phyloP scores from a whole-genome alignment of 306 rosid genomes.

The Prunus padus region DNA sequence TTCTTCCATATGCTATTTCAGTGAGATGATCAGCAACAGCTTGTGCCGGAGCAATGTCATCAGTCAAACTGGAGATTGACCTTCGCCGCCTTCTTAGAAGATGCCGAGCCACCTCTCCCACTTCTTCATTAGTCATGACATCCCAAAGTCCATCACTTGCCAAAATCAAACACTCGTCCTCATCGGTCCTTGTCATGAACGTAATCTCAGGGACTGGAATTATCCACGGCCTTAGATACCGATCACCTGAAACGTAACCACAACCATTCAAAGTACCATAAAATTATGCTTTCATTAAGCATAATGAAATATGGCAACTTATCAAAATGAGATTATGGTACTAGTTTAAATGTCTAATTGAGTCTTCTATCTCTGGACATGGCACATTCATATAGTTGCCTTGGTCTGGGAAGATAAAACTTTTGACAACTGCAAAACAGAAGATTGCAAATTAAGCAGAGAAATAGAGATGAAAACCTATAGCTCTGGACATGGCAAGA shows the following conservation, averaged over 20 bases:
- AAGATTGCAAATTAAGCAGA: conserved; percentile 22
- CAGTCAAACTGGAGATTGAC: conserved; percentile 18
- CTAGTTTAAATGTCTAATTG: background rate
- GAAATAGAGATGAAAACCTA: conserved; percentile 62
- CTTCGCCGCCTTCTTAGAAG: conserved; percentile 64
- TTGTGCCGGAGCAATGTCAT: conserved; percentile 60
- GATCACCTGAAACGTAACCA: conserved; percentile 58
- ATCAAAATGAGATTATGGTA: background rate
- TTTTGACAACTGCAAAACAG: conserved; percentile 10
- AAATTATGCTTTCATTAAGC: background rate
- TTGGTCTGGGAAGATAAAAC: background rate
- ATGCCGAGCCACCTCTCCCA: conserved; percentile 69
- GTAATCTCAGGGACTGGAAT: conserved; percentile 78
- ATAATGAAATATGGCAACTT: background rate
- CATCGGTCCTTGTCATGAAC: conserved; percentile 62
- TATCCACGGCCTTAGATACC: conserved; percentile 81
- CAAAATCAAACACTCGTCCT: conserved; percentile 74
- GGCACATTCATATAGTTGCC: background rate
- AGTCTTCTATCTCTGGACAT: too few relatives aligned
- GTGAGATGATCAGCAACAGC: conserved; percentile 67
- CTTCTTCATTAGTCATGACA: conserved; percentile 79
- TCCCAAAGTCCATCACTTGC: conserved; percentile 95
- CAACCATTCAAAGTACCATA: background rate
- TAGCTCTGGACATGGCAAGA: conserved; percentile 89
- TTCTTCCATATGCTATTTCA: conserved; percentile 67